A percentile compares a stretch with the other conserved stretches of the same genome.
phyloP scores from a whole-genome alignment of 768 basidiomycete species.

The Fomitopsis pulvina region DNA sequence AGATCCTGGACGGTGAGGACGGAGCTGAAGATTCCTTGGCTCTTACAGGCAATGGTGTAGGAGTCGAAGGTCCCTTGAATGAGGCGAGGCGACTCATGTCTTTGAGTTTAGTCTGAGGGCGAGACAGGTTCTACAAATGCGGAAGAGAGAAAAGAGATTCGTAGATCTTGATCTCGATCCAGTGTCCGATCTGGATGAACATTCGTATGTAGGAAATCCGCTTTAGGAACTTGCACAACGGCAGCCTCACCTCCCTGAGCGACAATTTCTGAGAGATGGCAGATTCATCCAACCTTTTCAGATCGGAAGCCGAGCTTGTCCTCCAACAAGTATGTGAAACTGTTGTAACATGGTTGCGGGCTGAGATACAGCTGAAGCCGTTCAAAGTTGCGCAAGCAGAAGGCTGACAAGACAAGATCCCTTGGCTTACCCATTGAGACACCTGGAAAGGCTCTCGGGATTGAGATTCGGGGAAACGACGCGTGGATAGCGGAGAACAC shows the following conservation, averaged over 20 bases:
- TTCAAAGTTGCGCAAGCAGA: conserved; percentile 59
- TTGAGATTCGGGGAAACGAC: conserved; percentile 54
- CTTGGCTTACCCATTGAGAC: conserved; percentile 79
- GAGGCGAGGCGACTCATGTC: conserved; percentile 64
- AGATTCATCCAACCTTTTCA: conserved; percentile 47
- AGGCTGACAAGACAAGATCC: conserved; percentile 61
- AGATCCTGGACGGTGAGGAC: conserved; percentile 34
- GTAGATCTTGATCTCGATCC: no score
- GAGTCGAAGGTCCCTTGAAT: conserved; percentile 75
- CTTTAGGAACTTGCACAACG: conserved; percentile 59
- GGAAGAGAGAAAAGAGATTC: no score
- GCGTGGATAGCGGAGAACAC: conserved; percentile 92
- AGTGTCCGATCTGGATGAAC: no score
- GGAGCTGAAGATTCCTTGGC: conserved; percentile 38
- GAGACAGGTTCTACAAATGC: background rate
- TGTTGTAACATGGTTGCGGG: background rate
- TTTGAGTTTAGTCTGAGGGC: background rate
- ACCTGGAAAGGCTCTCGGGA: conserved; percentile 63
- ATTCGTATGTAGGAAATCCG: conserved; percentile 49
- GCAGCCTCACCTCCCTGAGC: conserved; percentile 32
- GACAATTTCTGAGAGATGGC: conserved; percentile 32
- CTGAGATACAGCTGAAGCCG: conserved; percentile 4
- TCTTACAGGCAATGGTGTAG: conserved; percentile 57
- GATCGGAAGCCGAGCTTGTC: conserved; percentile 65
- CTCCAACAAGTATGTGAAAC: conserved; percentile 45